phyloP scores from a whole-genome alignment of 2,329 filamentous ascomycete species.

The Calonectria hawksworthii region DNA sequence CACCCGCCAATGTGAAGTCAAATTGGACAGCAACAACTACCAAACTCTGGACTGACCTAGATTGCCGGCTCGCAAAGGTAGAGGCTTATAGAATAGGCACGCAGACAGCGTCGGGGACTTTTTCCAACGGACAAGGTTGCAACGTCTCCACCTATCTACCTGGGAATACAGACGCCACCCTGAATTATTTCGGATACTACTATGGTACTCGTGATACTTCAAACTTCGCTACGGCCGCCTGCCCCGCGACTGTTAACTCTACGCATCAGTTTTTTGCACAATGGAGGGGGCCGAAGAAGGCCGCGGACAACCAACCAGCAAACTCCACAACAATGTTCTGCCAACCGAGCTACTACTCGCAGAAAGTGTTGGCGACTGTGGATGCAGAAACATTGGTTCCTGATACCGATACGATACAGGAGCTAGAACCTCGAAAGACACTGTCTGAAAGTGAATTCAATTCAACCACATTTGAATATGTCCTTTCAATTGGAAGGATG shows the following conservation, averaged over 20 bases:
- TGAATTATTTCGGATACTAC: slow-evolving; percentile 60
- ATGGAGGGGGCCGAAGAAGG: slow-evolving; percentile 25
- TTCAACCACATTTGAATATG: slow-evolving; percentile 49
- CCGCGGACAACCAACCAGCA: slow-evolving; percentile 8
- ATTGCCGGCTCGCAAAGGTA: slow-evolving; percentile 52
- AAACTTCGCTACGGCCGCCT: no score
- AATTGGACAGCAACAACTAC: slow-evolving; percentile 49
- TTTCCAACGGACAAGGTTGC: slow-evolving; percentile 55
- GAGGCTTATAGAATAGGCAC: no score
- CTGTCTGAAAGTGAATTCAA: slow-evolving; percentile 49
- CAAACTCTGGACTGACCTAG: slow-evolving; percentile 53
- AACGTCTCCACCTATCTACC: slow-evolving; percentile 37
- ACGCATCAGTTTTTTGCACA: slow-evolving; percentile 55
- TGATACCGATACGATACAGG: slow-evolving; percentile 10
- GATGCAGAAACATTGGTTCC: background rate
- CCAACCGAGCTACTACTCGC: slow-evolving; percentile 59
- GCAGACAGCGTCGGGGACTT: slow-evolving; percentile 36
- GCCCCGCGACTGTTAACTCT: slow-evolving; percentile 45
- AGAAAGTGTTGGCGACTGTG: slow-evolving; percentile 59
- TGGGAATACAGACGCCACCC: slow-evolving; percentile 36
- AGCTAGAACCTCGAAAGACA: slow-evolving; percentile 25
- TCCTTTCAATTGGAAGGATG: slow-evolving; percentile 46
- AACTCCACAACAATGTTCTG: slow-evolving; percentile 58
- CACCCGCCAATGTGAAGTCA: slow-evolving; percentile 6
- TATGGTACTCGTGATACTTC: slow-evolving; percentile 48